phyloP scores from a whole-genome alignment of 495 filamentous ascomycete species.

The Neurospora sp. region DNA sequence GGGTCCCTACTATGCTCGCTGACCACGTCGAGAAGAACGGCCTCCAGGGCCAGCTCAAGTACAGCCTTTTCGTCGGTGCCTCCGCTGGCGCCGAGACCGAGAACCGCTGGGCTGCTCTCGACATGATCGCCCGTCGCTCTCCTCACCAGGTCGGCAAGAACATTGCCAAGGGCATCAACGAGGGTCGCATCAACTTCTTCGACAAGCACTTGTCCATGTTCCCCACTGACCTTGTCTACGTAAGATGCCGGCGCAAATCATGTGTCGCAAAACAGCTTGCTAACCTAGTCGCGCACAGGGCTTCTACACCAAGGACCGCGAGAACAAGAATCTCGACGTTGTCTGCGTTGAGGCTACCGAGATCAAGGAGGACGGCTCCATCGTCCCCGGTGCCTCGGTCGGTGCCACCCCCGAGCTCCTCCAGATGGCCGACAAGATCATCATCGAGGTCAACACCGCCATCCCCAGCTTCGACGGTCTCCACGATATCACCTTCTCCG shows the following conservation, averaged over 20 bases:
- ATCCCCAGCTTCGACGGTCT: slow-evolving; percentile 79
- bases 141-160: slow-evolving; percentile 90
- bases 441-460: slow-evolving; percentile 87
- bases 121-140: slow-evolving; percentile 81
- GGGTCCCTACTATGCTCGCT: slow-evolving; percentile 73
- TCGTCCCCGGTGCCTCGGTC: slow-evolving; percentile 80
- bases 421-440: slow-evolving; percentile 85
- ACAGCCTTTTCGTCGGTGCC: slow-evolving; percentile 80
- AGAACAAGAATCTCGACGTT: slow-evolving; percentile 62
- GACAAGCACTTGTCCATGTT: slow-evolving; percentile 94
- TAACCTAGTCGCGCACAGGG: slow-evolving; percentile 25
- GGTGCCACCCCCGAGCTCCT: slow-evolving; percentile 80
- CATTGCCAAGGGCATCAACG: slow-evolving; percentile 85
- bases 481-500: slow-evolving; percentile 84
- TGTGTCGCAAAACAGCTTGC: background rate
- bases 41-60: slow-evolving; percentile 73
- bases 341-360: slow-evolving; percentile 80
- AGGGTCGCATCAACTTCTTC: slow-evolving; percentile 82
- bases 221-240: slow-evolving; percentile 73
- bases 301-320: slow-evolving; percentile 71
- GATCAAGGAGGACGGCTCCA: slow-evolving; percentile 87
- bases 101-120: slow-evolving; percentile 73
- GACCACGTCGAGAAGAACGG: slow-evolving; percentile 86
- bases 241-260: slow-evolving; percentile 1
- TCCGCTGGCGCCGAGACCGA: slow-evolving; percentile 86